Evolutionary conservation across 495 filamentous ascomycete genomes (phyloP).

Genomic region (Aspergillus diversus): DNA sequence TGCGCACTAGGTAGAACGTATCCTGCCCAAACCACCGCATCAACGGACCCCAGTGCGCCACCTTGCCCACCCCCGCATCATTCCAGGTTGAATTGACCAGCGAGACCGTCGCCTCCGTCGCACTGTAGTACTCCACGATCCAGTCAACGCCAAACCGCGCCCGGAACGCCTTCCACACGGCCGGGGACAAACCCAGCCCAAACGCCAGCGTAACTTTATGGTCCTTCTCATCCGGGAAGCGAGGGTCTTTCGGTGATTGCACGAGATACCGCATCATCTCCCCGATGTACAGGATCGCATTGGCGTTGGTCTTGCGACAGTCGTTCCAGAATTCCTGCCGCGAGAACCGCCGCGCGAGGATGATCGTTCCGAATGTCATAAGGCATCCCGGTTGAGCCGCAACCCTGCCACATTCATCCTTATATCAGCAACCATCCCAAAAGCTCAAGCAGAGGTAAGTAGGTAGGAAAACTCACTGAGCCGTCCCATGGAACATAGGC

Average conservation of each 20-base stretch:
- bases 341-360: slow-evolving; percentile 14
- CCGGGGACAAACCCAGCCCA: neutral
- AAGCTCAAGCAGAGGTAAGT: neutral
- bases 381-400: neutral
- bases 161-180: slow-evolving; percentile 10
- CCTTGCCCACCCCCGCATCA: neutral
- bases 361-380: slow-evolving; percentile 11
- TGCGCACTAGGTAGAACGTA: slow-evolving; percentile 1
- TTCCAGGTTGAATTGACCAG: slow-evolving; percentile 3
- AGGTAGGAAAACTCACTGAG: neutral
- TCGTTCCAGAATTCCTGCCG: slow-evolving; percentile 14
- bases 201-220: slow-evolving; percentile 2
- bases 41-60: slow-evolving; percentile 8
- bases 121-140: slow-evolving; percentile 12
- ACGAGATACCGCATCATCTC: slow-evolving; percentile 16
- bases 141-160: slow-evolving; percentile 1
- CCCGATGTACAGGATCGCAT: slow-evolving; percentile 15
- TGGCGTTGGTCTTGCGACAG: slow-evolving; percentile 7
- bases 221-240: neutral
- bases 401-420: neutral
- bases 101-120: slow-evolving; percentile 3
- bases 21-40: slow-evolving; percentile 7
- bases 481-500: slow-evolving; percentile 11
- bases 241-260: neutral
- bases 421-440: neutral